Base-by-base conservation (phyloP, 495 filamentous ascomycete genomes). In the Aspergillus sparsus region DNA sequence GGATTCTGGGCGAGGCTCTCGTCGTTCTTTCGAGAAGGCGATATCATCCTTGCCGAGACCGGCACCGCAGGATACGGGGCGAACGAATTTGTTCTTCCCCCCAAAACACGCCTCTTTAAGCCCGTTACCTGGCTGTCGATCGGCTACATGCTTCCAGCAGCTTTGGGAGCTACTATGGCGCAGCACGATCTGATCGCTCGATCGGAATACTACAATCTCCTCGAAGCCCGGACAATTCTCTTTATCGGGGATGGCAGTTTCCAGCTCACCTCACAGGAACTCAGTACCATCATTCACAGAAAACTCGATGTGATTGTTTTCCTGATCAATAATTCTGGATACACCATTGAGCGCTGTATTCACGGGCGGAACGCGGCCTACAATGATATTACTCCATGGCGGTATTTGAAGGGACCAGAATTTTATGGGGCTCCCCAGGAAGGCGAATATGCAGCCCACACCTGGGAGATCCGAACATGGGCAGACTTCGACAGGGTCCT, bases 201-300 rank as follows among this genome's bases (percentile, higher is more conserved):
- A 4, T 53, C 58, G 13, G 44, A 64, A 16, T 64, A 60, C 18
- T 36, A 64, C 53, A 45, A 55, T 11, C 53, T 62, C 39, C 44
- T 53, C 9, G 44, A 56, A 5, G 58, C 42, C 51, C 69, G 80
- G 1, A 78, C 75, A 0, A 83, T 94, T 61, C 77, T 93, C 53
- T 86, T 93, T 66, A 87, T 86, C 11, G 90, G 90, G 32, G 90
- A 93, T 64, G 90, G 90, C n/a, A 87, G 83, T 57, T 83, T 93
- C 67, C 89, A 94, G 64, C 74, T 93, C 18, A 92, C 89, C 0
- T 84, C 75, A 0, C 90, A 93, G 66, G 89, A 91, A 66, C 70
- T 94, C 50, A 83, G 81, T 58, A 91, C 89, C 12, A 90, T 93
- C 74, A 81, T 93, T 51, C 81, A 83, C 6, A 79, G 87, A 16